These are phyloP conservation scores for Conringia planisiliqua DNA, from an alignment of 345 rosid genomes.

Conservation along the genomic window DNA sequence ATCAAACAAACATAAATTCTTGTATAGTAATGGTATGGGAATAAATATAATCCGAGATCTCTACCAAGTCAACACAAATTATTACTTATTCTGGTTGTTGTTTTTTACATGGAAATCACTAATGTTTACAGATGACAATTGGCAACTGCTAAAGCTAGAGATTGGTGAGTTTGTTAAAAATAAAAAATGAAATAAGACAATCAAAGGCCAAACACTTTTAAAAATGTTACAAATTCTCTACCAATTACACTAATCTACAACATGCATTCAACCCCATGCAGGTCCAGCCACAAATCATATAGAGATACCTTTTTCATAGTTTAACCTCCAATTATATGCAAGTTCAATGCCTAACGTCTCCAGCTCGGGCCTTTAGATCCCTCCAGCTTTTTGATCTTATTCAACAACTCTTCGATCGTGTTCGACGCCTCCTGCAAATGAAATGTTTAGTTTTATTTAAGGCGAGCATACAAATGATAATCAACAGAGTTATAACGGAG, in stretches of 20 bases:
- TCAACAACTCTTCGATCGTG: constrained; percentile 57
- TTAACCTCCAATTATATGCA: constrained; percentile 8
- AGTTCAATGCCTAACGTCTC: constrained; percentile 21
- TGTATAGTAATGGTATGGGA: not conserved
- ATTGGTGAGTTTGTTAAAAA: not conserved
- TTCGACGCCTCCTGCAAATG: constrained; percentile 64
- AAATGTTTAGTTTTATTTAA: not conserved
- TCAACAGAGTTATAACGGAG: not conserved
- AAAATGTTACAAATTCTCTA: not conserved
- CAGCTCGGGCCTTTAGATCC: constrained; percentile 37
- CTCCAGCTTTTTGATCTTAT: constrained; percentile 63
- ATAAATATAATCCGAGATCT: not conserved
- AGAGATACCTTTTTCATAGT: not conserved
- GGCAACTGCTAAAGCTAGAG: not conserved
- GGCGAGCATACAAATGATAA: not conserved
- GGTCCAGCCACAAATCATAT: not conserved
- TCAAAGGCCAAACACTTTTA: not conserved
- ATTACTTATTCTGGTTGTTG: not conserved
- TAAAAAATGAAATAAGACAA: not conserved
- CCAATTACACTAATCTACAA: constrained; percentile 19
- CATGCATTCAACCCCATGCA: constrained; percentile 7
- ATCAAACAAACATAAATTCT: constrained; percentile 6
- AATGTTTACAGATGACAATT: not conserved
- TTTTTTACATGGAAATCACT: constrained; percentile 4
- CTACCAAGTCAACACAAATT: constrained; percentile 16